These are phyloP conservation scores for Cenchrus fungigraminus DNA, from an alignment of 176 grass and related monocot genomes.

Conservation along the genomic window DNA sequence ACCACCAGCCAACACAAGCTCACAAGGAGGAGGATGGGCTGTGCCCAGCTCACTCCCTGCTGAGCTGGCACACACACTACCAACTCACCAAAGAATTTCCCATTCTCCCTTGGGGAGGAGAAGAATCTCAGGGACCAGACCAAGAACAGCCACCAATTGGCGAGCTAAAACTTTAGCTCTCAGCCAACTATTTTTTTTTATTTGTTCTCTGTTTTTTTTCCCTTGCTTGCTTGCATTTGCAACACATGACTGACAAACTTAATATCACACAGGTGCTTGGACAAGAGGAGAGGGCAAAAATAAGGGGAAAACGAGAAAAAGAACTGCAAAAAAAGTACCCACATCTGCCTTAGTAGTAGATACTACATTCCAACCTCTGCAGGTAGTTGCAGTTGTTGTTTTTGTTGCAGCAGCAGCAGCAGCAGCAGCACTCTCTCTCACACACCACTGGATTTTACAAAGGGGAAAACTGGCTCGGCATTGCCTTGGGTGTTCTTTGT, in stretches of 20 bases:
- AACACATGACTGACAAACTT: slow-evolving; percentile 59
- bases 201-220: slow-evolving; percentile 22
- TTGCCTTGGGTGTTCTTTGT: slow-evolving; percentile 33
- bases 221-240: slow-evolving; percentile 40
- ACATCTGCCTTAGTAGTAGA: slow-evolving; percentile 58
- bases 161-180: neutral
- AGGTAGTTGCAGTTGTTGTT: slow-evolving; percentile 35
- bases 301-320: neutral
- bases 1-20: slow-evolving; percentile 53
- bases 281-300: slow-evolving; percentile 37
- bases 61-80: slow-evolving; percentile 50
- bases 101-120: neutral
- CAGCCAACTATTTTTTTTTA: slow-evolving; percentile 20
- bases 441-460: slow-evolving; percentile 60
- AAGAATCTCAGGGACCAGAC: slow-evolving; percentile 35
- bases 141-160: slow-evolving; percentile 2
- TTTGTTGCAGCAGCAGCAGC: slow-evolving; percentile 21
- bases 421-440: slow-evolving; percentile 16
- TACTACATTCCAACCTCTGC: slow-evolving; percentile 49
- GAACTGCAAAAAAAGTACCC: slow-evolving; percentile 39
- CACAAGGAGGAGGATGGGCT: slow-evolving; percentile 53
- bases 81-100: slow-evolving; percentile 41
- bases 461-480: slow-evolving; percentile 54
- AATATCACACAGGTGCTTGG: slow-evolving; percentile 56
- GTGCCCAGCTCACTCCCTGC: slow-evolving; percentile 61